Conservation (phyloP, 2,329 filamentous ascomycete genomes). For the Lasiodiplodia hormozganensis region DNA sequence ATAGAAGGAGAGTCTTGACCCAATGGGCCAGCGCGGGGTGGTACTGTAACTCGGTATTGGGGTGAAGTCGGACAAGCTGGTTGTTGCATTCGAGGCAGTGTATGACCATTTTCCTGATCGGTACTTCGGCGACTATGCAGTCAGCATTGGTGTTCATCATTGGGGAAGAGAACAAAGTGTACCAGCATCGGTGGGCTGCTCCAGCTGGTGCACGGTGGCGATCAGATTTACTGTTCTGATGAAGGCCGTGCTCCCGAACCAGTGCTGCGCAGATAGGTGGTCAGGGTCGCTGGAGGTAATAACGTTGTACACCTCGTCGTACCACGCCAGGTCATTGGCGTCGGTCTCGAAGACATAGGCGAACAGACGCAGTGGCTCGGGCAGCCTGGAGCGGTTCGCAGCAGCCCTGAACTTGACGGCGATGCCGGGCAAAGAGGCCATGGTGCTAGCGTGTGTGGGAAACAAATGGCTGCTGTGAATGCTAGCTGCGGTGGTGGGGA, state of each 20-base stretch:
- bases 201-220: slow-evolving; percentile 5
- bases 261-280: background rate
- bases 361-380: slow-evolving; percentile 8
- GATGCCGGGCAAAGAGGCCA: background rate
- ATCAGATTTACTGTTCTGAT: slow-evolving; percentile 20
- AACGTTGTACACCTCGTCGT: slow-evolving; percentile 11
- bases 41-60: slow-evolving; percentile 38
- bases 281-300: background rate
- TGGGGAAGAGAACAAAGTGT: background rate
- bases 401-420: slow-evolving; percentile 14
- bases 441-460: background rate
- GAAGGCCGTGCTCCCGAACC: slow-evolving; percentile 11
- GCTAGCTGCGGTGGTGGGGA: background rate
- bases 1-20: slow-evolving; percentile 44
- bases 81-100: slow-evolving; percentile 15
- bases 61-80: slow-evolving; percentile 2
- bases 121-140: background rate
- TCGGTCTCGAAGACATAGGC: background rate
- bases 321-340: background rate
- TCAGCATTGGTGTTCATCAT: background rate
- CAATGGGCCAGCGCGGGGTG: slow-evolving; percentile 51
- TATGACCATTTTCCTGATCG: background rate
- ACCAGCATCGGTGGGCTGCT: background rate
- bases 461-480: slow-evolving; percentile 2
- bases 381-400: slow-evolving; percentile 14